Percentiles rank a stretch among this genome's conserved stretches.
Conservation (phyloP, 1,284 basidiomycete genomes). For the Cryptococcus sp. region DNA sequence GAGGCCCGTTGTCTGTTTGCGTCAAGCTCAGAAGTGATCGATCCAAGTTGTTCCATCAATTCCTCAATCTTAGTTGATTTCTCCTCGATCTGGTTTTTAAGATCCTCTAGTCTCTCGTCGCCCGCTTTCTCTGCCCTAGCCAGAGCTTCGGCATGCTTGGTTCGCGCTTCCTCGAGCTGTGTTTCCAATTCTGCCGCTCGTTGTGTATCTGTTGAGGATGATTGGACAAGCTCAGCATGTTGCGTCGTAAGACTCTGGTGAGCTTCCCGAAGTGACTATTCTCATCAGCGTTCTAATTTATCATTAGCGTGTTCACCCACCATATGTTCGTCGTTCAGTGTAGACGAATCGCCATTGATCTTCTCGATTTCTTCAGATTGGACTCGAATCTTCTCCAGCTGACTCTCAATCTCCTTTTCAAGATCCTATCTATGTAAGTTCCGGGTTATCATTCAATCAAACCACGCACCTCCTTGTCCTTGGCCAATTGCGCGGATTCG, state of each 20-base stretch:
- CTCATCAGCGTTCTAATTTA: too few relatives aligned
- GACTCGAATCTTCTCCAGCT: neutral
- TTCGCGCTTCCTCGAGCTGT: neutral
- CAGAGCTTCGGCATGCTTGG: constrained; percentile 7
- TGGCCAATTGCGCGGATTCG: too few relatives aligned
- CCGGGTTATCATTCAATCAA: neutral
- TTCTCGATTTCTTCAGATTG: neutral
- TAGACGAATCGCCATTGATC: neutral
- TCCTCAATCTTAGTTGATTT: constrained; percentile 10
- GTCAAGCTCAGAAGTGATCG: constrained; percentile 13
- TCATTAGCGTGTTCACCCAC: neutral
- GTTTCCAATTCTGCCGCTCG: neutral
- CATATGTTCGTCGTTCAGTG: neutral
- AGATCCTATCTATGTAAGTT: neutral
- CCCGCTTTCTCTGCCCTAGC: neutral
- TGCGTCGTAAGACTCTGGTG: constrained; percentile 13
- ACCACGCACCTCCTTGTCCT: neutral
- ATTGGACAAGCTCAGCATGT: constrained; percentile 12
- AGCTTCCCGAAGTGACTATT: constrained; percentile 3
- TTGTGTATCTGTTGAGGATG: neutral
- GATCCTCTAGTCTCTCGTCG: neutral
- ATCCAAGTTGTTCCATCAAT: constrained; percentile 20
- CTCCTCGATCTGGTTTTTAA: neutral
- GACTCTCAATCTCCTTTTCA: neutral
- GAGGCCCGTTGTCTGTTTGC: neutral